Percentiles rank a stretch among this genome's conserved stretches.
phyloP scores from a whole-genome alignment of 345 rosid species.

The Salix udensis region DNA sequence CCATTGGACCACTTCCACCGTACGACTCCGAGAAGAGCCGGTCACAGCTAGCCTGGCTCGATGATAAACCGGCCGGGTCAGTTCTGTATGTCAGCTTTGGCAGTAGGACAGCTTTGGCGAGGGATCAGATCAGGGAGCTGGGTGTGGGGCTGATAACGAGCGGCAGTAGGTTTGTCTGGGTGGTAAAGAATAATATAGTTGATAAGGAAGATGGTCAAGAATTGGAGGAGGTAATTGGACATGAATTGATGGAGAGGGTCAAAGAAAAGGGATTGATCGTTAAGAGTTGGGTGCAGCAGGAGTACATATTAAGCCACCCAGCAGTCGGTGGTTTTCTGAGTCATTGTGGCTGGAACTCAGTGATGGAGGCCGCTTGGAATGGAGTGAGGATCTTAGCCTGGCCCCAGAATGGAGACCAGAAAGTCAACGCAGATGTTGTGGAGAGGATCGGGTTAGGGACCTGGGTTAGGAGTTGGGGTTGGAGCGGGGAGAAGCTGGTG shows the following conservation, averaged over 20 bases:
- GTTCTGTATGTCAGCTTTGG: constrained; percentile 47
- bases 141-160: constrained; percentile 36
- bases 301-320: constrained; percentile 27
- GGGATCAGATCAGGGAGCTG: constrained; percentile 39
- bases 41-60: constrained; percentile 30
- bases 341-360: constrained; percentile 48
- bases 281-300: constrained; percentile 45
- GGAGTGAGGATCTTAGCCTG: constrained; percentile 44
- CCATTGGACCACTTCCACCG: constrained; percentile 28
- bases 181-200: constrained; percentile 26
- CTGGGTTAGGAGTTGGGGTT: constrained; percentile 7
- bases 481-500: constrained; percentile 9
- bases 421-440: background rate
- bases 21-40: constrained; percentile 14
- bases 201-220: constrained; percentile 41
- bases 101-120: constrained; percentile 34
- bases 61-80: constrained; percentile 30
- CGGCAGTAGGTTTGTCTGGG: constrained; percentile 38
- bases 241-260: constrained; percentile 14
- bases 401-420: constrained; percentile 47
- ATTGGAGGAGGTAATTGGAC: constrained; percentile 29
- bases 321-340: constrained; percentile 40
- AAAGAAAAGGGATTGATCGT: constrained; percentile 27
- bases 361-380: constrained; percentile 36
- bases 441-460: constrained; percentile 4